phyloP scores from a whole-genome alignment of 2,329 filamentous ascomycete species.

The Aspergillus ochraceus region DNA sequence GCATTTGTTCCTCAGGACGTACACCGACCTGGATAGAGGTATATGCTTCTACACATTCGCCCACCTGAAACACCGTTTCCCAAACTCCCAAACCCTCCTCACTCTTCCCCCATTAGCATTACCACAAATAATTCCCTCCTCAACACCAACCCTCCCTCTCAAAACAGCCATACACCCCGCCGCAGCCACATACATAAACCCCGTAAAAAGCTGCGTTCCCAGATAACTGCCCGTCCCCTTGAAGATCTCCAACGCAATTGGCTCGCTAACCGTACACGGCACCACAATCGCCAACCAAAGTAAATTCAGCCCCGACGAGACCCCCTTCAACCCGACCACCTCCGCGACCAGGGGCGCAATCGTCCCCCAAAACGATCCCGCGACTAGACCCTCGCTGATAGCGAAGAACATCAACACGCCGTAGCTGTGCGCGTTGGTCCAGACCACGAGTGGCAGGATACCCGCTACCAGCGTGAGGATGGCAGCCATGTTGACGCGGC shows the following conservation, averaged over 20 bases:
- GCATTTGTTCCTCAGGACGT: too few species aligned
- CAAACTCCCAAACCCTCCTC: too few species aligned
- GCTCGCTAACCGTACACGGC: conserved; percentile 9
- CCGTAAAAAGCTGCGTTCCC: conserved; percentile 50
- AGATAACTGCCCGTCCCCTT: conserved; percentile 18
- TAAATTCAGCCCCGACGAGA: conserved; percentile 53
- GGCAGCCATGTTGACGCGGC: conserved; percentile 9
- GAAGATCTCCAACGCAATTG: too few species aligned
- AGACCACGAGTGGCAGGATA: conserved; percentile 45
- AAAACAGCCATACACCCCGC: conserved; percentile 34
- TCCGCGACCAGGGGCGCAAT: conserved; percentile 57
- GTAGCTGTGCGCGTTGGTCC: conserved; percentile 47
- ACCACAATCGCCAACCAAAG: conserved; percentile 57
- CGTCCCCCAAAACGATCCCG: conserved; percentile 52
- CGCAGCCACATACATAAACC: conserved; percentile 56
- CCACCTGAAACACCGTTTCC: too few species aligned
- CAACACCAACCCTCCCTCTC: too few species aligned
- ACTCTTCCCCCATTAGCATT: too few species aligned
- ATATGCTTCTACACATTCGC: too few species aligned
- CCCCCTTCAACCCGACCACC: conserved; percentile 53
- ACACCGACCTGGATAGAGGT: too few species aligned
- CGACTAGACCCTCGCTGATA: conserved; percentile 44
- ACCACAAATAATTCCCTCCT: too few species aligned
- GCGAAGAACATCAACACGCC: conserved; percentile 47
- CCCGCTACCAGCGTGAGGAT: conserved; percentile 32